Conservation (phyloP, 164 flowering plant genomes). For the Buxus sempervirens region DNA sequence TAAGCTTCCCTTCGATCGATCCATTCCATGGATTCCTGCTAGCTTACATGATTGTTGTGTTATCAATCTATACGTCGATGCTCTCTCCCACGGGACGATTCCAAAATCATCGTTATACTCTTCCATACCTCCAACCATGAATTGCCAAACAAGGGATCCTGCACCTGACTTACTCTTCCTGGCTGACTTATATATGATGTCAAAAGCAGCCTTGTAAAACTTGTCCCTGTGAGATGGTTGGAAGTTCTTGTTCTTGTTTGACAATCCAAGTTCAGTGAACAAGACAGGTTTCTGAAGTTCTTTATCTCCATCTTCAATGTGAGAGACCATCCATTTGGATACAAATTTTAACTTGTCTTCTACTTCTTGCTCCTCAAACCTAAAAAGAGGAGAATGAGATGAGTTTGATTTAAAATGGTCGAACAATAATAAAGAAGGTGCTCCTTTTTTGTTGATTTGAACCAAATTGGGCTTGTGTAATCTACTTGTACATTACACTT, state of each 20-base stretch:
- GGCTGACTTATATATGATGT: slow-evolving; percentile 64
- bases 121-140: slow-evolving; percentile 80
- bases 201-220: slow-evolving; percentile 44
- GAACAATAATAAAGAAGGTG: background rate
- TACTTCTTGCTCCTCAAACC: slow-evolving; percentile 43
- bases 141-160: slow-evolving; percentile 83
- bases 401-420: background rate
- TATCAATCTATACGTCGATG: slow-evolving; percentile 41
- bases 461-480: background rate
- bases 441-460: background rate
- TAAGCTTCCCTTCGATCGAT: slow-evolving; percentile 18
- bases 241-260: slow-evolving; percentile 52
- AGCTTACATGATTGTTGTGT: slow-evolving; percentile 67
- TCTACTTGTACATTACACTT: slow-evolving; percentile 31
- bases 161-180: slow-evolving; percentile 64
- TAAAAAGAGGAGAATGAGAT: slow-evolving; percentile 15
- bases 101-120: slow-evolving; percentile 78
- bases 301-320: slow-evolving; percentile 79
- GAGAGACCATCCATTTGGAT: slow-evolving; percentile 64
- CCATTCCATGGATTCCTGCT: slow-evolving; percentile 31
- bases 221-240: slow-evolving; percentile 53
- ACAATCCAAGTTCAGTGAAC: slow-evolving; percentile 78
- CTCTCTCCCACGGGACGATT: slow-evolving; percentile 72
- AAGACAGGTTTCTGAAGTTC: slow-evolving; percentile 71
- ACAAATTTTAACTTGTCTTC: slow-evolving; percentile 59